Conservation (phyloP, 495 filamentous ascomycete species). For the Staphylotrichum longicolle region DNA sequence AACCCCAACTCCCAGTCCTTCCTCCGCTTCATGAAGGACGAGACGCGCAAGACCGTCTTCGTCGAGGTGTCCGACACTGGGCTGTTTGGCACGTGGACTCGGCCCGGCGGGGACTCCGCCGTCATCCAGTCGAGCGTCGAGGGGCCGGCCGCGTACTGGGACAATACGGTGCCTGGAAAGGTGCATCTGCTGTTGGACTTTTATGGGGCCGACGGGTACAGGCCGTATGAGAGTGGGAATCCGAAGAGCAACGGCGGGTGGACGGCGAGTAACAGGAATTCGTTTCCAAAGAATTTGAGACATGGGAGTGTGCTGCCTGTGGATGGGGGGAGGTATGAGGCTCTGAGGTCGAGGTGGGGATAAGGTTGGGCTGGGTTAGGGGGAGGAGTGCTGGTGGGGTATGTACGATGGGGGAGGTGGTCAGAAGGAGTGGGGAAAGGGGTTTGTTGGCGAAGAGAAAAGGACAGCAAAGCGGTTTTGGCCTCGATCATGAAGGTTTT, state of each 20-base stretch:
- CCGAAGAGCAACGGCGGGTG: conserved; percentile 44
- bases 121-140: conserved; percentile 48
- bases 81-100: conserved; percentile 52
- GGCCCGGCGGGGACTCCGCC: conserved; percentile 42
- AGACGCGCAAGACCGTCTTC: conserved; percentile 51
- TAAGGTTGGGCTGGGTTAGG: not conserved
- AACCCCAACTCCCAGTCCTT: conserved; percentile 37
- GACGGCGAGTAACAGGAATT: conserved; percentile 39
- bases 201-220: conserved; percentile 52
- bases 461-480: too few species aligned
- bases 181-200: conserved; percentile 51
- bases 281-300: conserved; percentile 47
- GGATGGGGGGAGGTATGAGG: conserved; percentile 40
- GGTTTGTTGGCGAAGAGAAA: too few species aligned
- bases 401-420: not conserved
- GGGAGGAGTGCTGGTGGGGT: not conserved
- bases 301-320: conserved; percentile 51
- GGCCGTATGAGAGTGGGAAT: conserved; percentile 46
- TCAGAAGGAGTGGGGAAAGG: not conserved
- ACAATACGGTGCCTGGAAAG: conserved; percentile 44
- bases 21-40: conserved; percentile 54
- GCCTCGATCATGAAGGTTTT: too few species aligned
- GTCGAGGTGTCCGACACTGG: conserved; percentile 46
- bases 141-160: conserved; percentile 48
- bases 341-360: conserved; percentile 43